phyloP scores from a whole-genome alignment of 805 yeast species.

The Tetrapisispora iriomotensis region DNA sequence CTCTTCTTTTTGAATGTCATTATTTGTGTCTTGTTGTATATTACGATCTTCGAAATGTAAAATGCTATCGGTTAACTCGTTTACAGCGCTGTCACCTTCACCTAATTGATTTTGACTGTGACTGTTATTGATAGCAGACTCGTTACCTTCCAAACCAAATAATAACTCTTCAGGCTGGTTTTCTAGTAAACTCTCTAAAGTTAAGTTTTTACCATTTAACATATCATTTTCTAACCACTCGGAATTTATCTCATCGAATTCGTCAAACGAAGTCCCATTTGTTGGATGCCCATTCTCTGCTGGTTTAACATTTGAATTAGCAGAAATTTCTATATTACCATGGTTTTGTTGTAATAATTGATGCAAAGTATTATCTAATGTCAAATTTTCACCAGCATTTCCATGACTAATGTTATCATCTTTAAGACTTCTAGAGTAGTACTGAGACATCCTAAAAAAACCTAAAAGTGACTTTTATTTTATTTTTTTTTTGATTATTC shows the following conservation, averaged over 20 bases:
- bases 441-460: background rate
- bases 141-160: slow-evolving; percentile 9
- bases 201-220: slow-evolving; percentile 13
- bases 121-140: background rate
- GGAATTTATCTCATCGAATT: background rate
- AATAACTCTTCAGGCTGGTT: slow-evolving; percentile 8
- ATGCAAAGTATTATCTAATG: slow-evolving; percentile 1
- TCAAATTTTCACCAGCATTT: background rate
- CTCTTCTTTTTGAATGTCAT: too few relatives aligned
- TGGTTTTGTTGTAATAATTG: slow-evolving; percentile 1
- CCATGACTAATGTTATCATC: too few relatives aligned
- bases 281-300: background rate
- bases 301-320: background rate
- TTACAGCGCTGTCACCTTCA: too few relatives aligned
- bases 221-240: slow-evolving; percentile 9
- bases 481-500: too few relatives aligned
- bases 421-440: background rate
- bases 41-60: too few relatives aligned
- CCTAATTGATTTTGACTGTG: background rate
- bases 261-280: background rate
- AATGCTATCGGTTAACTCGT: too few relatives aligned
- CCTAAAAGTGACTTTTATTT: too few relatives aligned
- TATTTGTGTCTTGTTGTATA: too few relatives aligned
- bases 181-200: slow-evolving; percentile 17
- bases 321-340: background rate